Evolutionary conservation across 2,329 filamentous ascomycete genomes (phyloP), one percentile per base, ranked within the genome.

Genomic region (Cadophora malorum): DNA sequence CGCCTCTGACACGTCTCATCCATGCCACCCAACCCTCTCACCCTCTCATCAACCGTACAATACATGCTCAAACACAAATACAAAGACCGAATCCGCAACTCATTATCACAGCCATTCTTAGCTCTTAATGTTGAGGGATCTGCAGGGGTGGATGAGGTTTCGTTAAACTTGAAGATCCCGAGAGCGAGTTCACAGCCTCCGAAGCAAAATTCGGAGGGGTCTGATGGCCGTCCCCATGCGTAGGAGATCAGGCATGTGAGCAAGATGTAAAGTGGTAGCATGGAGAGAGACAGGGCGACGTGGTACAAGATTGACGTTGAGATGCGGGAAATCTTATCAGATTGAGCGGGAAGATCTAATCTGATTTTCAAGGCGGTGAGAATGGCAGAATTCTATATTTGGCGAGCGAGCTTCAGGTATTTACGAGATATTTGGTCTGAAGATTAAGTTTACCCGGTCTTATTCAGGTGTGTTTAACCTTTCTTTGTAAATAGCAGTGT

Each of bases 311-410:
- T 16, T 28, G 21, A 7, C 6, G 23, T 21, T 28, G 12, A 38
- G 59, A 7, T 12, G 19, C 23, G 19, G 14, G 45, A 47, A 35
- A 62, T 49, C 59, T 62, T 62, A 33, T 62, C 41, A 49, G 59
- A 62, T 62, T 5, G 4, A 7, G 7, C 28, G 3, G 7, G 41
- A 45, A 23, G 28, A 62, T 47, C 59, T 50, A 49, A 49, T 62
- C 59, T 31, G 59, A 62, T 62, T 49, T 23, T 21, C 28, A 5
- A 47, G 58, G 41, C 59, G 59, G 59, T 50, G 59, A 62, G 12
- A 2, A 16, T 6, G 41, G 41, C 41, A 45, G 41, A 45, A 45
- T 16, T 3, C 41, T 5, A 28, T 28, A 28, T 28, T 28, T 28
- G 28, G 28, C 28, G 3, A 28, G 28, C 3, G 28, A 28, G 28